Base-by-base conservation (phyloP, 73 alveolate species). In the Blepharisma japonicum region DNA sequence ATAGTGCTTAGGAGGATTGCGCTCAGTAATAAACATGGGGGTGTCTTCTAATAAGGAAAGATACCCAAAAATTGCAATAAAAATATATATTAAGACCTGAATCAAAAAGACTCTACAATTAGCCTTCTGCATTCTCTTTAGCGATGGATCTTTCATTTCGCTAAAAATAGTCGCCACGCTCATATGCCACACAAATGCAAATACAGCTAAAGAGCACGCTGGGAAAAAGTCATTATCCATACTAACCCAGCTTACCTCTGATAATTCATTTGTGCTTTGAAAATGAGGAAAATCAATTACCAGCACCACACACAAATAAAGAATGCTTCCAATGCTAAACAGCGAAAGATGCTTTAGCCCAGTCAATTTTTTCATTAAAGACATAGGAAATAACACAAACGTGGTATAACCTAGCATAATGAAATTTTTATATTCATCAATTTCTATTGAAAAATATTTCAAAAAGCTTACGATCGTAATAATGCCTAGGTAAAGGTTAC, bases 91-190 rank as follows among this genome's bases (percentile, higher is more conserved):
- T 25, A n/a, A n/a, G 2, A 61, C 18, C 5, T 61, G 74, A 25
- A 18, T 14, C 49, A 61, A 20, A 25, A n/a, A 61, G 23, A 61
- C 74, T 61, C 74, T 14, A 0, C 5, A 25, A 61, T 61, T 61
- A 0, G 23, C 74, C 23, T 14, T 25, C 23, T 61, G 14, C 74
- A 61, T 61, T 5, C 74, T 61, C 5, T 14, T 18, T 25, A 14
- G 14, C 0, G 47, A 14, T 1, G 74, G 74, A 25, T 61, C 74
- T 20, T 39, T n/a, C 74, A 61, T 61, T 9, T 61, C 74, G 4
- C 49, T 18, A 61, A 61, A 61, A 18, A 61, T 48, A 18, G 74
- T 61, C 39, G 74, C 74, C 14, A 61, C 74, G 5, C 74, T 61
- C 74, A 61, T 61, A 25, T 61, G 74, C 18, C 74, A 61, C 18